Evolutionary conservation across 2,329 filamentous ascomycete genomes (phyloP).

Genomic region (Gyromitra esculenta): DNA sequence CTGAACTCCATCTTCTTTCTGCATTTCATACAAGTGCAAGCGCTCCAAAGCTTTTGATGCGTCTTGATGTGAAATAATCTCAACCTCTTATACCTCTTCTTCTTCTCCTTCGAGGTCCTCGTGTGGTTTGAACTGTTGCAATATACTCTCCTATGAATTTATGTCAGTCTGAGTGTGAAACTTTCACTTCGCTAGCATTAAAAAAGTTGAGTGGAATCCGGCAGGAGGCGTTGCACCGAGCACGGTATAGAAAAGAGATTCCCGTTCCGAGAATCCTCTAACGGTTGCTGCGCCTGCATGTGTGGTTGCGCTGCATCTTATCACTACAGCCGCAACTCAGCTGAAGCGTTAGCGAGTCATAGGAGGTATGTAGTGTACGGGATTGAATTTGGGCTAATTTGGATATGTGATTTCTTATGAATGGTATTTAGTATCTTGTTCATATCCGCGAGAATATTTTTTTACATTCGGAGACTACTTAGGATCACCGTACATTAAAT

Average conservation of each 20-base stretch:
- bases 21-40: slow-evolving; percentile 17
- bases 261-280: neutral
- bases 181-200: neutral
- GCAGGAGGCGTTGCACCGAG: neutral
- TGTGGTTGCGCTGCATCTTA: no score
- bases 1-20: slow-evolving; percentile 9
- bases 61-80: slow-evolving; percentile 10
- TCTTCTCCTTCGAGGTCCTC: neutral
- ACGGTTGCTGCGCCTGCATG: no score
- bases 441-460: no score
- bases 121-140: slow-evolving; percentile 3
- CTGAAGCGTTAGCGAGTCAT: no score
- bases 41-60: neutral
- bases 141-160: neutral
- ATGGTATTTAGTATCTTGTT: no score
- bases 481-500: no score
- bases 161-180: neutral
- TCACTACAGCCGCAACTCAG: no score
- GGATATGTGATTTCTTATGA: no score
- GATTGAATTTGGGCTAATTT: no score
- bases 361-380: no score
- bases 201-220: neutral
- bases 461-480: no score
- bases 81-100: neutral
- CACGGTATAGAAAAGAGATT: slow-evolving; percentile 10